Evolutionary conservation across 1,284 basidiomycete species (phyloP).

Genomic region (Fistulinella staudtii): DNA sequence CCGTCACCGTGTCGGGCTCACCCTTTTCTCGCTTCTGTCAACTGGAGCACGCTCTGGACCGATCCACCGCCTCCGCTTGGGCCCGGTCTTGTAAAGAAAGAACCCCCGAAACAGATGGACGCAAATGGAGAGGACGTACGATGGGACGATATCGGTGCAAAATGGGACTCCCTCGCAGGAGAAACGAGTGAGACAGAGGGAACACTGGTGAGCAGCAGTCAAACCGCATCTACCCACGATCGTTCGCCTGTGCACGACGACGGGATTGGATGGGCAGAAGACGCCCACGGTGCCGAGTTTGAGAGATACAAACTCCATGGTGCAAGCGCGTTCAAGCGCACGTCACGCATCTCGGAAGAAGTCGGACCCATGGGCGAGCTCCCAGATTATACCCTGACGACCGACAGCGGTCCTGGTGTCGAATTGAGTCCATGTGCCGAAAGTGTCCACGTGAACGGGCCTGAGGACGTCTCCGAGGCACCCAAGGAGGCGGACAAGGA

Average conservation of each 20-base stretch:
- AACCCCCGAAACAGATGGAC: constrained; percentile 28
- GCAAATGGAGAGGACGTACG: constrained; percentile 33
- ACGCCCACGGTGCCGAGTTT: constrained; percentile 38
- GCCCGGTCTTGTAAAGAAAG: constrained; percentile 51
- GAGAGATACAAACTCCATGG: constrained; percentile 24
- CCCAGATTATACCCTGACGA: constrained; percentile 27
- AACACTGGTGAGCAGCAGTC: constrained; percentile 4
- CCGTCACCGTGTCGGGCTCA: constrained; percentile 65
- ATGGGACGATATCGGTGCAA: constrained; percentile 49
- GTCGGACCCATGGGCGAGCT: constrained; percentile 36
- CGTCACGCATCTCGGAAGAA: constrained; percentile 27
- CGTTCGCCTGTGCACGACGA: constrained; percentile 31
- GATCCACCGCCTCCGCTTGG: constrained; percentile 56
- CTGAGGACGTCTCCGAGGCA: constrained; percentile 2
- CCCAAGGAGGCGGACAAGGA: constrained; percentile 11
- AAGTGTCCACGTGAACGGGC: not conserved
- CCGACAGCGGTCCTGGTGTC: not conserved
- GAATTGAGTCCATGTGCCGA: constrained; percentile 1
- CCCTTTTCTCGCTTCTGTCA: constrained; percentile 68
- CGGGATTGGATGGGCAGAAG: constrained; percentile 47
- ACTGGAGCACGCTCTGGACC: constrained; percentile 77
- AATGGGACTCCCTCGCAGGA: constrained; percentile 47
- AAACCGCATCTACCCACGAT: not conserved
- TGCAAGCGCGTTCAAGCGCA: constrained; percentile 8
- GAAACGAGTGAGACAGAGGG: constrained; percentile 14